A percentile compares a stretch with the other conserved stretches of the same genome.
These are phyloP conservation scores for Yamadazyma tumulicola DNA, from an alignment of 805 yeast species.

Conservation along the genomic window DNA sequence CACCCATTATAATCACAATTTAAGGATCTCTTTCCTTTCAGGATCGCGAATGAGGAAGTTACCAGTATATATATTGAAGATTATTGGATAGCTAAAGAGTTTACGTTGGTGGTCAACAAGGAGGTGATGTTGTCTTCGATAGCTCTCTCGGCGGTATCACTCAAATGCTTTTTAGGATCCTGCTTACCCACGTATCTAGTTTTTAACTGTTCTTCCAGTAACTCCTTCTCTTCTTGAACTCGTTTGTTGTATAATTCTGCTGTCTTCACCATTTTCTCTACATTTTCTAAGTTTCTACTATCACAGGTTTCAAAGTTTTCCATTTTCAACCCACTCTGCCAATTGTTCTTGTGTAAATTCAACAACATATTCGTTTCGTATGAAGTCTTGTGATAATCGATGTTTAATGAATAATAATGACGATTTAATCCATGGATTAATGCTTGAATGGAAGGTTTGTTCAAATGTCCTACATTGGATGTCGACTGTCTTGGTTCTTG, in stretches of 20 bases:
- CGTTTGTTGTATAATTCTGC: constrained; percentile 88
- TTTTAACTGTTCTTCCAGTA: constrained; percentile 82
- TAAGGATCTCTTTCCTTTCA: no score
- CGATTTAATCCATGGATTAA: constrained; percentile 95
- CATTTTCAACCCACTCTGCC: constrained; percentile 90
- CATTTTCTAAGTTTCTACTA: constrained; percentile 65
- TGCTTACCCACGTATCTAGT: constrained; percentile 97
- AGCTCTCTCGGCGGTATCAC: constrained; percentile 79
- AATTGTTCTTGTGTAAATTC: constrained; percentile 89
- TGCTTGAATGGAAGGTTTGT: constrained; percentile 96
- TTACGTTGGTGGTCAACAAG: constrained; percentile 83
- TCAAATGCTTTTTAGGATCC: constrained; percentile 96
- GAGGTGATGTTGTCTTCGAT: constrained; percentile 90
- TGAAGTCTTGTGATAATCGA: constrained; percentile 89
- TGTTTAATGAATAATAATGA: constrained; percentile 92
- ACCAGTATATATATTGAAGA: no score
- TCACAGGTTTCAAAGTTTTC: constrained; percentile 76
- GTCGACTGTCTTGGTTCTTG: constrained; percentile 98
- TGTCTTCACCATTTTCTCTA: constrained; percentile 78
- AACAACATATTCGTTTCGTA: constrained; percentile 91
- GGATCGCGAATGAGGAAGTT: no score
- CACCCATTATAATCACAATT: constrained; percentile 1
- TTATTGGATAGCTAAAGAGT: constrained; percentile 82
- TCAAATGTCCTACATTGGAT: constrained; percentile 89
- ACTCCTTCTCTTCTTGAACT: constrained; percentile 87